A percentile compares a stretch with the other conserved stretches of the same genome.
Evolutionary conservation across 2,329 filamentous ascomycete species (phyloP).

Genomic region (Alternaria consortialis): DNA sequence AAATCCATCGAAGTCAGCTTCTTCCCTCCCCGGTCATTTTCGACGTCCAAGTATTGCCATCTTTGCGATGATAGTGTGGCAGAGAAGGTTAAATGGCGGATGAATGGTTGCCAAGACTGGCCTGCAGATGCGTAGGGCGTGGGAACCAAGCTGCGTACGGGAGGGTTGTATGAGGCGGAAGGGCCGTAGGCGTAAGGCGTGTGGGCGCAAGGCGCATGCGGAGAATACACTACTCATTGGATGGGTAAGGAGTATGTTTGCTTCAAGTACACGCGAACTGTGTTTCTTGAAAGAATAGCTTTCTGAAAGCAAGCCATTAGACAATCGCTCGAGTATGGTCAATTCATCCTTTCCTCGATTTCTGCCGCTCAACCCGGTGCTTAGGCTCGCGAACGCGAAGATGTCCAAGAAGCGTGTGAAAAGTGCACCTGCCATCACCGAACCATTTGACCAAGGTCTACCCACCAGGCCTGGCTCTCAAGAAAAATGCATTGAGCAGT

Average conservation of each 20-base stretch:
- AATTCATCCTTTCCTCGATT: not conserved
- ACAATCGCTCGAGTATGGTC: not conserved
- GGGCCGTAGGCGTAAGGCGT: not conserved
- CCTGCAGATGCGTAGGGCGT: slow-evolving; percentile 1
- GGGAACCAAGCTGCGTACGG: not conserved
- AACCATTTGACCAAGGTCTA: not conserved
- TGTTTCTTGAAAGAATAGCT: not conserved
- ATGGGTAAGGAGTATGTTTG: not conserved
- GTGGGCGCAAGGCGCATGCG: not conserved
- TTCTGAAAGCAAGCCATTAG: not conserved
- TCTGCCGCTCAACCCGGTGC: not conserved
- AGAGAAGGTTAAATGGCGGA: not conserved
- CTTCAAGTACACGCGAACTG: not conserved
- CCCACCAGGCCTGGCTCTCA: not conserved
- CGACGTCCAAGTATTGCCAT: not conserved
- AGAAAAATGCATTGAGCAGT: not conserved
- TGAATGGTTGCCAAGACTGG: not conserved
- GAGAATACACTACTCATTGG: too few relatives aligned
- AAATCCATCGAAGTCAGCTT: too few relatives aligned
- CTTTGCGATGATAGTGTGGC: not conserved
- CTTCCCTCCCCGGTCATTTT: not conserved
- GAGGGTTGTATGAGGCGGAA: not conserved
- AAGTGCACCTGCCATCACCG: not conserved
- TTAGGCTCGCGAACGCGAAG: not conserved
- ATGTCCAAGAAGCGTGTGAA: not conserved